phyloP scores from a whole-genome alignment of 495 filamentous ascomycete species.

The Friedmanniomyces endolithicus region DNA sequence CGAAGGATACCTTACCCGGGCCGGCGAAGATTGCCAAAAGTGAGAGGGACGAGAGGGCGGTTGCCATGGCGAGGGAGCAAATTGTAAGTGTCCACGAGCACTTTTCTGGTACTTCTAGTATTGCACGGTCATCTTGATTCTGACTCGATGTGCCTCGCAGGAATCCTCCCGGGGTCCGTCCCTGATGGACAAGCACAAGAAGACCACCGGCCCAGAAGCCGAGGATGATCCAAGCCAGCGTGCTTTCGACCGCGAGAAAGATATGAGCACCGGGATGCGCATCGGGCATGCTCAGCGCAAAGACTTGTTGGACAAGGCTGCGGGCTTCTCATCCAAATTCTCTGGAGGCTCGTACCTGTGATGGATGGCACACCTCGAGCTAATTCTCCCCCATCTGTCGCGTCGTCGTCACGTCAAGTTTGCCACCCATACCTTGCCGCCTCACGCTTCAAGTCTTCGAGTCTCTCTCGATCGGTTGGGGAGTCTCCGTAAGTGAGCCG shows the following conservation, averaged over 20 bases:
- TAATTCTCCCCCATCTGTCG: not conserved
- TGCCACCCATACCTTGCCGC: not conserved
- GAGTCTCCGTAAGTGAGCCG: not conserved
- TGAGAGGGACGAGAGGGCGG: slow-evolving; percentile 34
- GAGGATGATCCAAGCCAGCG: slow-evolving; percentile 83
- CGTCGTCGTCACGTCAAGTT: not conserved
- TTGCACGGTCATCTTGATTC: not conserved
- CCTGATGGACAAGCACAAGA: slow-evolving; percentile 51
- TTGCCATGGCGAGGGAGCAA: slow-evolving; percentile 45
- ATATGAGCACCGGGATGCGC: slow-evolving; percentile 65
- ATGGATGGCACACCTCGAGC: not conserved
- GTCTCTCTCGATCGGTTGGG: not conserved
- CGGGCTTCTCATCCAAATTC: slow-evolving; percentile 75
- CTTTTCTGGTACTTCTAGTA: not conserved
- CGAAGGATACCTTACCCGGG: slow-evolving; percentile 25
- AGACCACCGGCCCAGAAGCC: slow-evolving; percentile 34
- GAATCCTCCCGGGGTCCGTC: slow-evolving; percentile 50
- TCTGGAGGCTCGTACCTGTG: slow-evolving; percentile 64
- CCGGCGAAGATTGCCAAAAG: not conserved
- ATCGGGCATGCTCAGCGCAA: slow-evolving; percentile 62
- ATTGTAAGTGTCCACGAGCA: slow-evolving; percentile 31
- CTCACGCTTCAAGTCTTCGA: not conserved
- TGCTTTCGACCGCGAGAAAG: slow-evolving; percentile 87
- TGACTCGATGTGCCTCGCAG: slow-evolving; percentile 25
- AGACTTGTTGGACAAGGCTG: slow-evolving; percentile 68